Evolutionary conservation across 441 rosid species (phyloP), one percentile per base, ranked within the genome.

Genomic region (Gossypium trilobum): DNA sequence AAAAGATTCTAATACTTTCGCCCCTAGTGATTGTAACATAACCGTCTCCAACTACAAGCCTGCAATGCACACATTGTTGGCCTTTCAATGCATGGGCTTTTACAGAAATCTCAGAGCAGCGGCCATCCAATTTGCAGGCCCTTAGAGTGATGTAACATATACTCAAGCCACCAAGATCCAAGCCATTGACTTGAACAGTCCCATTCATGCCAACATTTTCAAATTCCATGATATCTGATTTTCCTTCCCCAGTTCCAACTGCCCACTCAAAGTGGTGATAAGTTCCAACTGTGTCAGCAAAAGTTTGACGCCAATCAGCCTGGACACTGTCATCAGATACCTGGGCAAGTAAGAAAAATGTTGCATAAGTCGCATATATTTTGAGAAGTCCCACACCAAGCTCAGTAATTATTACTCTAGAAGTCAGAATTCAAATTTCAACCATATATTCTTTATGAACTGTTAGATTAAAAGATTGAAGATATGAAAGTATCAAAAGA

Each of bases 191-290:
- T 74, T 84, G 84, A 46, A 80, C 95, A 74, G 87, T 89, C 67
- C 86, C 87, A 52, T 78, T 83, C 84, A 78, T 76, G 79, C 97
- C 99, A 66, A 94, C 97, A 77, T 90, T 85, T 85, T 92, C 87
- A 83, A 87, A 94, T 78, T 87, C 89, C 80, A 85, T 80, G 82
- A 94, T 82, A 79, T 94, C 99, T 69, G 84, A 81, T 82, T 90
- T 88, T 75, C 97, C 93, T 81, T 90, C 95, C 76, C 88, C 97
- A 0, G 88, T 86, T 78, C 99, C 99, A 78, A 90, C 83, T 25
- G 89, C 99, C 99, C 97, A 94, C 82, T 92, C 97, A 81, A 94
- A 90, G 73, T 90, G 94, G 78, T 88, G 97, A 78, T 92, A 90
- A 25, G 83, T 76, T 56, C 89, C 94, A 79, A 83, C 73, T 58